Evolutionary conservation across 805 yeast genomes (phyloP).

Genomic region (Cyberlindnera maclurae): DNA sequence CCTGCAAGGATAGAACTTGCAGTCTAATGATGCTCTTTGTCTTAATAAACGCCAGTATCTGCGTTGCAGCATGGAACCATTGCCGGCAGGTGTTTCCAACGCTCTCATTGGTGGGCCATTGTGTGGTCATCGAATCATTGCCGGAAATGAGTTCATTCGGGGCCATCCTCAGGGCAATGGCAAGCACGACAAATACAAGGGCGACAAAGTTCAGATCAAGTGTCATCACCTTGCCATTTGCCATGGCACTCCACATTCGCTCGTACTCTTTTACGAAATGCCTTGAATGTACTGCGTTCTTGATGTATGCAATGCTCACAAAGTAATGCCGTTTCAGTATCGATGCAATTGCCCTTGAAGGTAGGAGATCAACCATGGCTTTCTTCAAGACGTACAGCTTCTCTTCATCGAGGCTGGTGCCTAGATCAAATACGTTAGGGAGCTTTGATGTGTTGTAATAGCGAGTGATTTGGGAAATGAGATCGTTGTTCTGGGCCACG

Average conservation of each 20-base stretch:
- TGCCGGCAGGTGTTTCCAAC: slow-evolving; percentile 1
- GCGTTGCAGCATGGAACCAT: slow-evolving; percentile 16
- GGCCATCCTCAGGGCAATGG: slow-evolving; percentile 6
- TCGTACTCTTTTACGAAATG: slow-evolving; percentile 12
- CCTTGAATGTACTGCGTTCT: slow-evolving; percentile 3
- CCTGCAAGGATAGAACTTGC: slow-evolving; percentile 7
- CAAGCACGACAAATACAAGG: slow-evolving; percentile 8
- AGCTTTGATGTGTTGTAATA: slow-evolving; percentile 3
- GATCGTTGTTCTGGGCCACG: slow-evolving; percentile 6
- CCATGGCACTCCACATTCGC: slow-evolving; percentile 9
- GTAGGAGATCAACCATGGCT: slow-evolving; percentile 8
- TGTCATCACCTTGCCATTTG: slow-evolving; percentile 2
- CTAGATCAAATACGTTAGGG: slow-evolving; percentile 4
- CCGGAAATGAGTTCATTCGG: slow-evolving; percentile 8
- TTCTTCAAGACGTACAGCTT: slow-evolving; percentile 4
- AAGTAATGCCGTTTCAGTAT: slow-evolving; percentile 13
- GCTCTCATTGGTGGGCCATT: slow-evolving; percentile 3
- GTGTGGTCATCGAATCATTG: slow-evolving; percentile 4
- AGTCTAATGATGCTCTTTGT: slow-evolving; percentile 2
- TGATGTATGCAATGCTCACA: slow-evolving; percentile 5
- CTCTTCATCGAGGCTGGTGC: slow-evolving; percentile 2
- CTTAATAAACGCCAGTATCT: slow-evolving; percentile 10
- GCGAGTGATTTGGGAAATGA: slow-evolving; percentile 6
- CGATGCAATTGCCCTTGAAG: slow-evolving; percentile 6
- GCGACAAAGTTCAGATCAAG: slow-evolving; percentile 13